Conservation (phyloP, 2,329 filamentous ascomycete genomes). For the Ramularia endophylla region DNA sequence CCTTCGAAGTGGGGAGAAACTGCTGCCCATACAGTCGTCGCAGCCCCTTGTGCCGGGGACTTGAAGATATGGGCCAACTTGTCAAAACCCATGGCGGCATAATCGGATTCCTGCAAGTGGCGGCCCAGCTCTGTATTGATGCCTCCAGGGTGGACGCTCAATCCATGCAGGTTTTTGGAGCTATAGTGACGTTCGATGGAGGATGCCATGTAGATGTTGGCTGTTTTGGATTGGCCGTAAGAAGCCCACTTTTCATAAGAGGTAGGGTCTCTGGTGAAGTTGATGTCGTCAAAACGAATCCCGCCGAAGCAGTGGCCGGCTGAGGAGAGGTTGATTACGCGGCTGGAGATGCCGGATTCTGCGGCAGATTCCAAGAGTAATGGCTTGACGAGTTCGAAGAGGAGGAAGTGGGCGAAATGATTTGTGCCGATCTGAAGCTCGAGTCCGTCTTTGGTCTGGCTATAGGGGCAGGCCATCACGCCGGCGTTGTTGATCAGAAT, state of each 20-base stretch:
- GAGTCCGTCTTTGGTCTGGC: constrained; percentile 33
- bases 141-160: constrained; percentile 43
- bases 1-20: constrained; percentile 39
- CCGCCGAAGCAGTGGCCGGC: constrained; percentile 35
- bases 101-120: constrained; percentile 14
- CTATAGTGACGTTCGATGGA: constrained; percentile 48
- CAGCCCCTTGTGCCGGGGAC: constrained; percentile 42
- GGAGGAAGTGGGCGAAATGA: constrained; percentile 50
- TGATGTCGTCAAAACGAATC: constrained; percentile 37
- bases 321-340: constrained; percentile 44
- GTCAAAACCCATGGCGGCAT: constrained; percentile 9
- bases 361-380: constrained; percentile 35
- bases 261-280: constrained; percentile 25
- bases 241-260: constrained; percentile 33
- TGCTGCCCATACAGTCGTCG: constrained; percentile 44
- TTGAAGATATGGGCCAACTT: constrained; percentile 23
- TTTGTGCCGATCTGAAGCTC: constrained; percentile 49
- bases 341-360: constrained; percentile 37
- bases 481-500: constrained; percentile 30
- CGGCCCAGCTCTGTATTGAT: constrained; percentile 28
- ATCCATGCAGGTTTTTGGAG: constrained; percentile 38
- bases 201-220: constrained; percentile 48
- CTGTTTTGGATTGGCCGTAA: constrained; percentile 48
- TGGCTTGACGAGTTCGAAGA: constrained; percentile 46
- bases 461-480: constrained; percentile 38